Percentiles rank a stretch among this genome's conserved stretches.
phyloP scores from a whole-genome alignment of 2,329 filamentous ascomycete species.

The Chaetomium globosum region DNA sequence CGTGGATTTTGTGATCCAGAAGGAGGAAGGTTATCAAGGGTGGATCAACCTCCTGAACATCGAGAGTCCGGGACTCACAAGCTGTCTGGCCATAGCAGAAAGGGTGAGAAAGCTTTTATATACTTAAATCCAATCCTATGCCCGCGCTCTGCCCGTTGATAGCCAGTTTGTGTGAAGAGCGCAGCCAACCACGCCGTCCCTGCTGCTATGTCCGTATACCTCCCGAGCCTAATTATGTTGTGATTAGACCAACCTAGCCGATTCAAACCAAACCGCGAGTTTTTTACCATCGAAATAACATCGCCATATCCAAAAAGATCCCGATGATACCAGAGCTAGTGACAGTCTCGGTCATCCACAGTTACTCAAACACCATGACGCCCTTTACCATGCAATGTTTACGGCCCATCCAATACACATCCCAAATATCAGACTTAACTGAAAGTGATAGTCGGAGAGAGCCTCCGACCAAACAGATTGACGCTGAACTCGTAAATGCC shows the following conservation, averaged over 20 bases:
- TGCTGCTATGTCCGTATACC: not conserved
- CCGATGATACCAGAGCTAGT: slow-evolving; percentile 8
- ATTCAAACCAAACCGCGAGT: slow-evolving; percentile 2
- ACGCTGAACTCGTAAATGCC: slow-evolving; percentile 76
- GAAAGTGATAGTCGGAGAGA: slow-evolving; percentile 51
- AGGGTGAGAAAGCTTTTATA: slow-evolving; percentile 63
- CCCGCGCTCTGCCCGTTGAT: not conserved
- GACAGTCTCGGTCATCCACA: slow-evolving; percentile 19
- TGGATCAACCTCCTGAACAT: slow-evolving; percentile 92
- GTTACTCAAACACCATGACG: slow-evolving; percentile 15
- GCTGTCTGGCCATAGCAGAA: slow-evolving; percentile 81
- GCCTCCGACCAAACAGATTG: slow-evolving; percentile 63
- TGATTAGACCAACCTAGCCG: not conserved
- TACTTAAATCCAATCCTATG: slow-evolving; percentile 30
- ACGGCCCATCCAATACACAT: not conserved
- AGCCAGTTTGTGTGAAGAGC: not conserved
- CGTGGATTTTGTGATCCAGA: slow-evolving; percentile 78
- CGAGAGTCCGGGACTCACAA: slow-evolving; percentile 90
- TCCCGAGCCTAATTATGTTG: slow-evolving; percentile 7
- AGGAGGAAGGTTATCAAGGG: slow-evolving; percentile 75
- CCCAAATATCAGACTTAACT: slow-evolving; percentile 25
- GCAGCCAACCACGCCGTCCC: not conserved
- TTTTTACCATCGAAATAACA: not conserved
- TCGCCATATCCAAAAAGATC: not conserved
- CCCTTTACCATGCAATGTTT: slow-evolving; percentile 22